Evolutionary conservation across 208 protist genomes (phyloP), one percentile per base, ranked within the genome.

Genomic region (Wallacemonas sp.): DNA sequence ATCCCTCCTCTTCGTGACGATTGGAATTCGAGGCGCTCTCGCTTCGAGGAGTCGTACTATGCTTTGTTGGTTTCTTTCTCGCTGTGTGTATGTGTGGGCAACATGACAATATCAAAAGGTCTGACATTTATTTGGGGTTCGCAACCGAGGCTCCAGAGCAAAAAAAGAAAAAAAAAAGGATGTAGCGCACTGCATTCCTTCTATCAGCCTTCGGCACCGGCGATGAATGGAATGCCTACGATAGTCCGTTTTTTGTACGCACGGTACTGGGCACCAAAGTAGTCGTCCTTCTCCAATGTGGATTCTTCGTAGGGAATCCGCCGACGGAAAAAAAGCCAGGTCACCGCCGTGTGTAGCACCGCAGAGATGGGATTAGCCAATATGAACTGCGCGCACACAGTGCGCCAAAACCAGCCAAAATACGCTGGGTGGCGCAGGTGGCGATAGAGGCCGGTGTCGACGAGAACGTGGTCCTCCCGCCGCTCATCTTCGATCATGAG

Each of bases 401-500:
- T 90, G 38, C 88, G 95, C 85, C 94, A 97, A 68, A 98, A 99
- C 91, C 93, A 98, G 5, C 97, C 97, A 83, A 98, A 98, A 80
- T 99, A 99, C 6, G 92, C 75, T 11, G 97, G 97, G 75, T 98
- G 97, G 19, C 96, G 75, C 17, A 98, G 65, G 24, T 87, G 78
- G 2, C 44, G 8, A 65, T 98, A 99, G n/a, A 98, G 77, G 8
- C 97, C 97, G 39, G 51, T 42, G 2, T 86, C 79, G 2, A 98
- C 93, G 0, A 99, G 79, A n/a, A 68, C 56, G 68, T 99, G 97
- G 34, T 79, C 72, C 1, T 33, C 9, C 0, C 88, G 79, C 33
- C 80, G 71, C 38, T 82, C 45, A 8, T 54, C n/a, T 63, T 95
- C 88, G 46, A 97, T 93, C 17, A 80, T 61, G 36, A 95, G 70